Conservation (phyloP, 2,329 filamentous ascomycete species). For the Cercospora zeae-maydis region DNA sequence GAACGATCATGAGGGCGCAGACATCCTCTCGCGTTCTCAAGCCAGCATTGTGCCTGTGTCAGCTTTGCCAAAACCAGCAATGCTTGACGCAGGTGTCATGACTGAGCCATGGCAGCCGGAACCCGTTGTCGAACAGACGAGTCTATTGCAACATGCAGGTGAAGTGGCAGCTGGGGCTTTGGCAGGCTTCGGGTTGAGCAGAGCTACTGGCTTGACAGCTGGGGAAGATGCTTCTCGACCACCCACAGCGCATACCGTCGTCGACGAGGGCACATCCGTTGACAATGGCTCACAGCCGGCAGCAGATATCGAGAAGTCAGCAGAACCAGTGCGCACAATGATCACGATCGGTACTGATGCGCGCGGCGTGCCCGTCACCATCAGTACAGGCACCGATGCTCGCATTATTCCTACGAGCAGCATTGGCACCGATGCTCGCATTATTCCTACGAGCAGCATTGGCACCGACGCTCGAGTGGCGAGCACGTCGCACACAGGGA, state of each 20-base stretch:
- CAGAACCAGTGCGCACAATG: conserved; percentile 3
- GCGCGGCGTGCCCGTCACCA: conserved; percentile 13
- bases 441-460: conserved; percentile 14
- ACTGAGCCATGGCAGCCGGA: conserved; percentile 56
- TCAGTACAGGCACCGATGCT: conserved; percentile 16
- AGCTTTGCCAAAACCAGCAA: conserved; percentile 34
- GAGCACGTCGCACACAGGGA: conserved; percentile 10
- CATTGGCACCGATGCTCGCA: conserved; percentile 16
- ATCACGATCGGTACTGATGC: conserved; percentile 16
- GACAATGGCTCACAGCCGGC: conserved; percentile 5
- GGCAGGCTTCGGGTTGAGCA: conserved; percentile 37
- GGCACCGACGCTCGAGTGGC: conserved; percentile 16
- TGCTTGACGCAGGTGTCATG: conserved; percentile 62
- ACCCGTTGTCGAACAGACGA: conserved; percentile 15
- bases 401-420: conserved; percentile 15
- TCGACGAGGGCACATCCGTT: neutral
- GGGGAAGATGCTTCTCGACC: neutral
- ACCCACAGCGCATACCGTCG: neutral
- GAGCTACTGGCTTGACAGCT: conserved; percentile 11
- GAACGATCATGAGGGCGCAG: conserved; percentile 13
- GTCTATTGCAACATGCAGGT: conserved; percentile 26
- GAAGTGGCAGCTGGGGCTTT: conserved; percentile 34
- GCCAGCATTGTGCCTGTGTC: neutral
- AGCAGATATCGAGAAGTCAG: neutral
- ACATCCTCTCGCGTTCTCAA: conserved; percentile 3